Evolutionary conservation across 768 basidiomycete species (phyloP), one percentile per base, ranked within the genome.

Genomic region (Rhodosporidiobolus odoratus): DNA sequence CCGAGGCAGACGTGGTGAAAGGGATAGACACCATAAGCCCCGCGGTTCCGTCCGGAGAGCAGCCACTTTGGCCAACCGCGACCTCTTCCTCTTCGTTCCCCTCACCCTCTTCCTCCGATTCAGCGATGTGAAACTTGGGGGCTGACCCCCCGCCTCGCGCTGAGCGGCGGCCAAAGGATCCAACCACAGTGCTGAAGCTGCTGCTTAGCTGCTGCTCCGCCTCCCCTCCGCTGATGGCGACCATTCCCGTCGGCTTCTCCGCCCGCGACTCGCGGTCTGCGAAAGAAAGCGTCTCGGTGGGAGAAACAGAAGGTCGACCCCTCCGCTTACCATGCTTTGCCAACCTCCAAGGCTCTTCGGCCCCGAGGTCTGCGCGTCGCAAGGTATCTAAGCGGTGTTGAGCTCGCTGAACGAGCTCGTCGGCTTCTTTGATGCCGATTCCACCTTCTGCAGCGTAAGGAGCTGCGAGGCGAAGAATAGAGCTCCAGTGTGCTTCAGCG

Each of bases 371-470:
- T 19, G 43, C 25, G 6, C 34, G 45, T 17, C 30, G 15, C 7
- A 69, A 37, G 16, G 54, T 37, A 7, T 53, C 57, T 38, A 73
- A 61, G 4, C 72, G 38, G 38, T 50, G 57, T 45, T 40, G 43
- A 16, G 72, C 68, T 13, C 68, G 47, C 19, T 6, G 30, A 15
- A 69, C 72, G 23, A 73, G 37, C 48, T 69, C 72, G 45, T 73
- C 68, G 15, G 50, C 72, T 53, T 69, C 68, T 23, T 66, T 69
- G 43, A 66, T 69, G 4, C 72, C 72, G 50, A 73, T 53, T 5
- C 56, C 62, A 58, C 35, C 57, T 34, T 53, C 30, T 0, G 48
- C 7, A 4, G 34, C 50, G 35, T 27, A 58, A 9, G 54, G 64
- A 32, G 43, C 19, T 15, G 58, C 62, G 40, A 69, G 38, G 48